Evolutionary conservation across 108 stramenopile genomes (phyloP), one percentile per base, ranked within the genome.

Genomic region (Fragilaria crotonensis): DNA sequence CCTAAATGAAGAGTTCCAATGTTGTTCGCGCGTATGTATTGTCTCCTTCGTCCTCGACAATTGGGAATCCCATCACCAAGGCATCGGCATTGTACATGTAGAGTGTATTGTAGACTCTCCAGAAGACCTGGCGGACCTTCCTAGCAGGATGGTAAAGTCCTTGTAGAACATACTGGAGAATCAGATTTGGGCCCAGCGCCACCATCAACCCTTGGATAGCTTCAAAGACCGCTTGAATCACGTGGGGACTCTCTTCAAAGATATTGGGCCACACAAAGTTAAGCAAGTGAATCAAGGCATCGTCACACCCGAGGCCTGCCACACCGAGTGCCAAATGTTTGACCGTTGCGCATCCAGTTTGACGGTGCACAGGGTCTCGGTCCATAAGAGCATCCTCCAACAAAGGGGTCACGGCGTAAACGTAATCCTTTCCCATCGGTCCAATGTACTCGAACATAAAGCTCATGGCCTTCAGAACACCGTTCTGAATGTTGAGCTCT

Each of bases 391-490:
- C 97, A 78, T 99, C 97, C 66, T 98, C 96, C 22, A 99, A 73
- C 28, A 99, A 76, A 5, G 98, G 96, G 0, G 89, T 82, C 5
- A 98, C 95, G 27, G 96, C 95, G 69, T 97, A 99, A 63, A 98
- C 94, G 73, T 99, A 99, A 74, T 98, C 98, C 85, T 97, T 98
- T 14, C 89, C 96, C 96, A 97, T 95, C 55, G 94, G 94, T 30
- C 98, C 98, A 67, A 99, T 99, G 80, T 99, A 99, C 78, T 98
- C 94, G 67, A 98, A 99, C 96, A 99, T 95, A 73, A 99, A 99
- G 57, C 93, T 95, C 33, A 99, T 65, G 9, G 97, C 95, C 74
- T 99, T 99, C 27, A 99, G 85, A 0, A 99, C 98, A 63, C 98
- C 98, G 75, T 99, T 98, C 78, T 99, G 98, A 52, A 99, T 96